phyloP scores from a whole-genome alignment of 2,329 filamentous ascomycete genomes.

The Zopfia rhizophila region DNA sequence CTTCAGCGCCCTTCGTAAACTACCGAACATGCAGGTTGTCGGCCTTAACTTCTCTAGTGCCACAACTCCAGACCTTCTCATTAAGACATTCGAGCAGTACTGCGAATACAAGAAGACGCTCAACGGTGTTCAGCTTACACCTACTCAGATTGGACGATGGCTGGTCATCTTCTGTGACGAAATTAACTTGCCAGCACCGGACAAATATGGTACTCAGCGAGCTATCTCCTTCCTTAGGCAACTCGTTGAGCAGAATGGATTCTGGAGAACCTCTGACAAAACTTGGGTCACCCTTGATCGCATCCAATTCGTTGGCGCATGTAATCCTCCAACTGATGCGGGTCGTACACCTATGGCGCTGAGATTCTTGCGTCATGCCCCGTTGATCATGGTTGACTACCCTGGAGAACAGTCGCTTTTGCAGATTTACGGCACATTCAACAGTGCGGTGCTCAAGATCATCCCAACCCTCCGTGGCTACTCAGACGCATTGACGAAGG shows the following conservation, averaged over 20 bases:
- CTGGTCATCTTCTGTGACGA: slow-evolving; percentile 99
- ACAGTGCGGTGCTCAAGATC: slow-evolving; percentile 94
- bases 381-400: slow-evolving; percentile 99
- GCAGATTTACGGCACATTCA: slow-evolving; percentile 99
- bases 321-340: slow-evolving; percentile 97
- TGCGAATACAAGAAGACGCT: slow-evolving; percentile 99
- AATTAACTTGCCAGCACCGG: slow-evolving; percentile 97
- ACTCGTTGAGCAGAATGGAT: slow-evolving; percentile 97
- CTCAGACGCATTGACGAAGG: slow-evolving; percentile 89
- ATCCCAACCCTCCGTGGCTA: slow-evolving; percentile 95
- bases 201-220: slow-evolving; percentile 96
- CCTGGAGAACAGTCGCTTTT: slow-evolving; percentile 92
- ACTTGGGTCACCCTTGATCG: slow-evolving; percentile 97
- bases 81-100: slow-evolving; percentile 99
- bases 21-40: slow-evolving; percentile 99
- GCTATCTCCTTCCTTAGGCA: slow-evolving; percentile 98
- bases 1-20: slow-evolving; percentile 94
- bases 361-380: slow-evolving; percentile 93
- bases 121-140: slow-evolving; percentile 94
- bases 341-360: slow-evolving; percentile 94
- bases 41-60: slow-evolving; percentile 99
- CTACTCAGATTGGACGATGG: slow-evolving; percentile 97
- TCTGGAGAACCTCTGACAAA: slow-evolving; percentile 98
- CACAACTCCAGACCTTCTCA: slow-evolving; percentile 94
- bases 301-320: slow-evolving; percentile 98